phyloP scores from a whole-genome alignment of 2,329 filamentous ascomycete species.

The Rhexocercosporidium sp. region DNA sequence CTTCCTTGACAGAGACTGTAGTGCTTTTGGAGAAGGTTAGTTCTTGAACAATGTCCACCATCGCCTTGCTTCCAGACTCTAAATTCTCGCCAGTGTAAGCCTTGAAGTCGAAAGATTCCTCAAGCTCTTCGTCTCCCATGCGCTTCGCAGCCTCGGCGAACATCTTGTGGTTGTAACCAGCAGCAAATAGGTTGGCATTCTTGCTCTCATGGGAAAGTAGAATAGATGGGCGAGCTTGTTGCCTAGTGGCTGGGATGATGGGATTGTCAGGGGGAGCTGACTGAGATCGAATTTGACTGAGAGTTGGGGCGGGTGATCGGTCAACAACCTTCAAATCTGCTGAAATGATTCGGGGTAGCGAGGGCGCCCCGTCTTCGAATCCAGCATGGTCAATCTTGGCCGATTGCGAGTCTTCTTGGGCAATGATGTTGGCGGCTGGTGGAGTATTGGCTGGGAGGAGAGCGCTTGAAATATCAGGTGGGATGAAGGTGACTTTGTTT shows the following conservation, averaged over 20 bases:
- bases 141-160: neutral
- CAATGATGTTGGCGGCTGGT: too few relatives aligned
- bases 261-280: neutral
- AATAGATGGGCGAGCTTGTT: neutral
- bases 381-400: too few relatives aligned
- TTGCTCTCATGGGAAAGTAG: neutral
- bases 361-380: too few relatives aligned
- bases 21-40: neutral
- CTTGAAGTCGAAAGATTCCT: slow-evolving; percentile 1
- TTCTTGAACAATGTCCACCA: neutral
- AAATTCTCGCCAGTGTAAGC: neutral
- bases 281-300: neutral
- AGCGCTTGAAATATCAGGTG: neutral
- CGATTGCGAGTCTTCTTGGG: too few relatives aligned
- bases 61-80: neutral
- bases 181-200: neutral
- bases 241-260: neutral
- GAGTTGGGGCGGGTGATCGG: too few relatives aligned
- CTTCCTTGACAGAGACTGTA: neutral
- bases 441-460: neutral
- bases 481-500: neutral
- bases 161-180: neutral
- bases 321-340: too few relatives aligned
- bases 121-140: neutral
- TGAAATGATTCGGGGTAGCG: too few relatives aligned